Base-by-base conservation (phyloP, 768 basidiomycete genomes). In the Psilocybe azurescens region DNA sequence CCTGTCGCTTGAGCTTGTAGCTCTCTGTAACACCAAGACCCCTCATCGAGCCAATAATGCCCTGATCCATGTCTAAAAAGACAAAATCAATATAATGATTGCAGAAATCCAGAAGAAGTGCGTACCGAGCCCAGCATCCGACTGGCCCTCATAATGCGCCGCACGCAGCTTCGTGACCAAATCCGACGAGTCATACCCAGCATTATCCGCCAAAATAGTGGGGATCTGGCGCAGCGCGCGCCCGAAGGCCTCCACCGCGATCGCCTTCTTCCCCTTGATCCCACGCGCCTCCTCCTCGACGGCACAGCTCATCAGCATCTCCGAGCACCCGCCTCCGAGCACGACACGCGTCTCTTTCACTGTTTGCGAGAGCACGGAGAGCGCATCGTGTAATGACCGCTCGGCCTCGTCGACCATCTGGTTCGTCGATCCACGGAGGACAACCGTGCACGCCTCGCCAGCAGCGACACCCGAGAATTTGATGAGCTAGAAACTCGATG, bases 321-420 rank as follows among this genome's bases (percentile, higher is more conserved):
- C 97, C 1, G 95, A 89, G 75, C 97, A 99, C 32, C 97, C 97
- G 52, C 97, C 97, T 3, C 97, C 97, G 30, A 99, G 89, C 2
- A 94, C 92, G 2, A 94, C 86, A 41, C 97, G 86, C 1, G 97
- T 97, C 81, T 99, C 97, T 78, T 94, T 96, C 64, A 97, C 95
- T 0, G 97, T 99, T 72, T 99, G 97, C 14, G 96, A 97, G 14
- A 99, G 83, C 3, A 99, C 97, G 0, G 95, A 97, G 9, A 99
- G 89, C 3, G 97, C 97, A 67, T 99, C 97, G 72, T 99, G 97
- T 49, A 99, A 79, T 1, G 97, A 99, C 10, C 97, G 90, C 71
- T 99, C 97, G 1, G 97, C 97, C 75, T 99, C 97, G 69, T 99
- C 97, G 28, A 99, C 91, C 97, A 99, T 99, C 74, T 99, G 97